phyloP scores from a whole-genome alignment of 202 grass and related monocot genomes.

The Zizania palustris region DNA sequence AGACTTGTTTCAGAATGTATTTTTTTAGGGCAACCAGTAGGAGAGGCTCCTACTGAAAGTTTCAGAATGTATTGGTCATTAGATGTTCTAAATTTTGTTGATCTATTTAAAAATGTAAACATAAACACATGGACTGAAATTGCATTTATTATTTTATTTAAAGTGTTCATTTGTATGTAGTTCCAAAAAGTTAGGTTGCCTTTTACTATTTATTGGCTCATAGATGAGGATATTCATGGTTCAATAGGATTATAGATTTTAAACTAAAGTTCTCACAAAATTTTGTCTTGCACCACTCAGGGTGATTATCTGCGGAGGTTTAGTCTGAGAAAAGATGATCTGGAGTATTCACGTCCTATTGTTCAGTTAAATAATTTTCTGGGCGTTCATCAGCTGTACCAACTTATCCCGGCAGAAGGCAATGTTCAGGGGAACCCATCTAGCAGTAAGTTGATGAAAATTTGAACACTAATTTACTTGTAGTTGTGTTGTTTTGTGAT shows the following conservation, averaged over 20 bases:
- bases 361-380: neutral
- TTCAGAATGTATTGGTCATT: neutral
- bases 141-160: neutral
- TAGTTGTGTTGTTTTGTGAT: neutral
- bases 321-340: neutral
- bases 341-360: neutral
- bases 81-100: neutral
- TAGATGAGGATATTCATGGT: neutral
- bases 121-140: neutral
- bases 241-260: neutral
- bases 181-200: neutral
- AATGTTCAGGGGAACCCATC: neutral
- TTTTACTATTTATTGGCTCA: neutral
- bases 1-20: neutral
- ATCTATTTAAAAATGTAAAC: neutral
- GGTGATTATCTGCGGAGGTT: constrained; percentile 19
- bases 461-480: neutral
- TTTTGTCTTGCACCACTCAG: neutral
- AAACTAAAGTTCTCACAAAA: neutral
- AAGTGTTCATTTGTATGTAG: neutral
- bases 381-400: neutral
- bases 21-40: too few relatives aligned
- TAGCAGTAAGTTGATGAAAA: neutral
- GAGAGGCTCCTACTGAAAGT: too few relatives aligned
- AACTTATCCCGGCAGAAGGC: neutral